Evolutionary conservation across 176 grass and related monocot genomes (phyloP).

Genomic region (Phoenix dactylifera): DNA sequence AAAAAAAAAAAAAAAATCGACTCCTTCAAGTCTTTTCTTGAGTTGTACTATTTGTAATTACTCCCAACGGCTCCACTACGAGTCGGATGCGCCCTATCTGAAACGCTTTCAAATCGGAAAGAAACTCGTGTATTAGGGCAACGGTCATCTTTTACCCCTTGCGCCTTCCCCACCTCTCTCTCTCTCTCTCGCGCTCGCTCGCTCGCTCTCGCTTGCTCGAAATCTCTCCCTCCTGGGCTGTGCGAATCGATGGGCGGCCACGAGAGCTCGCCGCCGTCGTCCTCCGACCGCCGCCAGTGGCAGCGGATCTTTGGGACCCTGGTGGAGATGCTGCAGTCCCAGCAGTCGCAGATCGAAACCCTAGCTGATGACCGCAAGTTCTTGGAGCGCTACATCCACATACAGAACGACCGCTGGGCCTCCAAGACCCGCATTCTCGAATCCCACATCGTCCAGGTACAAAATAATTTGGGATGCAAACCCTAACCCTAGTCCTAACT

Average conservation of each 20-base stretch:
- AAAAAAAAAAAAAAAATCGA: too few species aligned
- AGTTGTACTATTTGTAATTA: too few species aligned
- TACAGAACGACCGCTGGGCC: slow-evolving; percentile 14
- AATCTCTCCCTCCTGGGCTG: neutral
- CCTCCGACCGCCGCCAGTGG: slow-evolving; percentile 17
- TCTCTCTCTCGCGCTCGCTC: neutral
- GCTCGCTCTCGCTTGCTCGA: neutral
- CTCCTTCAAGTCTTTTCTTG: too few species aligned
- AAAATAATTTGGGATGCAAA: neutral
- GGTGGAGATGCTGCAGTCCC: slow-evolving; percentile 24
- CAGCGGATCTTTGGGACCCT: slow-evolving; percentile 21
- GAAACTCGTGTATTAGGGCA: neutral
- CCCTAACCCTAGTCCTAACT: neutral
- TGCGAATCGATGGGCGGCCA: slow-evolving; percentile 21
- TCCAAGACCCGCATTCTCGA: slow-evolving; percentile 13
- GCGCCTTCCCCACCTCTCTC: neutral
- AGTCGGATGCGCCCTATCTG: too few species aligned
- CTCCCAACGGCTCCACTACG: too few species aligned
- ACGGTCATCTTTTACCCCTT: neutral
- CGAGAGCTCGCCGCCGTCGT: slow-evolving; percentile 1
- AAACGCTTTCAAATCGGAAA: too few species aligned
- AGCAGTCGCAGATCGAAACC: slow-evolving; percentile 17
- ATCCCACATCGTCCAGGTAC: slow-evolving; percentile 14
- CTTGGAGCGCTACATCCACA: slow-evolving; percentile 27
- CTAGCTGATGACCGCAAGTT: slow-evolving; percentile 19